Evolutionary conservation across 148 eudicot species (phyloP).

Genomic region (Limonium bicolor): DNA sequence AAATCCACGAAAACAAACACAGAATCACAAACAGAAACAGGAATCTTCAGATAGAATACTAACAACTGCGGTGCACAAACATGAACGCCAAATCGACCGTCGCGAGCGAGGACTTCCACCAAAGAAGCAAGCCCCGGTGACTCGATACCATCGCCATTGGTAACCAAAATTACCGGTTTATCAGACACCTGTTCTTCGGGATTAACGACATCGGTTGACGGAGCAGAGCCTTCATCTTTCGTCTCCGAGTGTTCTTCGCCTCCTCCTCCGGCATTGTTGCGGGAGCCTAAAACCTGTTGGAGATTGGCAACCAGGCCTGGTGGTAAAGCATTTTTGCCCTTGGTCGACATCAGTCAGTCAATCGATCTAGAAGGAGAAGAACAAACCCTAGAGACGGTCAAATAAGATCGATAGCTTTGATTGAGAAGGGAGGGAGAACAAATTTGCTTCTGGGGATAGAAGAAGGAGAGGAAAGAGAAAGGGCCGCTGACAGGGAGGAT

Average conservation of each 20-base stretch:
- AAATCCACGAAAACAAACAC: neutral
- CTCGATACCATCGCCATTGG: conserved; percentile 74
- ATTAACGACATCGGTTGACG: neutral
- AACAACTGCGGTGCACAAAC: conserved; percentile 93
- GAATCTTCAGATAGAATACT: conserved; percentile 1
- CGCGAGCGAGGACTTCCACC: conserved; percentile 45
- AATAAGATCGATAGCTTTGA: neutral
- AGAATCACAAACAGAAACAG: neutral
- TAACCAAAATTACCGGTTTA: conserved; percentile 48
- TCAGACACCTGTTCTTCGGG: conserved; percentile 9
- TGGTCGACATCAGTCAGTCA: conserved; percentile 5
- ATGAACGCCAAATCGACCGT: conserved; percentile 41
- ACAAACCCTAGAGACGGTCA: conserved; percentile 8
- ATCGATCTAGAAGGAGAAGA: conserved; percentile 5
- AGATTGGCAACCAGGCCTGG: conserved; percentile 57
- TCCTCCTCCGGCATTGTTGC: conserved; percentile 12
- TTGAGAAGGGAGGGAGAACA: neutral
- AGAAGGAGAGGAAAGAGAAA: conserved; percentile 1
- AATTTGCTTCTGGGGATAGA: conserved; percentile 7
- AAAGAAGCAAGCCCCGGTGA: conserved; percentile 53
- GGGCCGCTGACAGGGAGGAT: too few relatives aligned
- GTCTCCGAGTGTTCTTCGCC: conserved; percentile 6
- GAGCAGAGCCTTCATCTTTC: conserved; percentile 7
- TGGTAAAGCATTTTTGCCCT: conserved; percentile 27
- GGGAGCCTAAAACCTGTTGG: conserved; percentile 28